Evolutionary conservation across 768 basidiomycete genomes (phyloP).

Genomic region (Filobasidium wieringae): DNA sequence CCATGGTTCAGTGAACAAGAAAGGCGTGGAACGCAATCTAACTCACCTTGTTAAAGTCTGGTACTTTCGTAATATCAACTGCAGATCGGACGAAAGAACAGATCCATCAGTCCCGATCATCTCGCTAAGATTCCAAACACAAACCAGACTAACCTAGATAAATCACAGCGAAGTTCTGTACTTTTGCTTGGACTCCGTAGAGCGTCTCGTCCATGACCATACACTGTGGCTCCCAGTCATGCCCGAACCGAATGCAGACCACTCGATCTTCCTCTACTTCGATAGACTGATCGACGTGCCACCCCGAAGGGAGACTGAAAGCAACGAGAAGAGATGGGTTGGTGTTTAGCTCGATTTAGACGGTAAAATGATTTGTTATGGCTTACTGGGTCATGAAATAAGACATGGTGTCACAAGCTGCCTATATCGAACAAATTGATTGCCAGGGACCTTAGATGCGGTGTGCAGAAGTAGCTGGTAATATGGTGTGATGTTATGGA

Average conservation of each 20-base stretch:
- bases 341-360: not conserved
- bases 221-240: constrained; percentile 85
- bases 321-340: no score
- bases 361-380: not conserved
- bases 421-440: no score
- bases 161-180: constrained; percentile 97
- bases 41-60: constrained; percentile 92
- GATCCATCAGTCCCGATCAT: not conserved
- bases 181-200: constrained; percentile 81
- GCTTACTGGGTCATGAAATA: constrained; percentile 40
- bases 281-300: constrained; percentile 97
- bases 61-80: constrained; percentile 88
- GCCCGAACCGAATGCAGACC: constrained; percentile 87
- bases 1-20: not conserved
- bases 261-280: constrained; percentile 94
- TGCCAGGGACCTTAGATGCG: no score
- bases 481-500: no score
- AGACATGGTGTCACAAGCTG: constrained; percentile 37
- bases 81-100: not conserved
- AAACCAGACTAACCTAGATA: constrained; percentile 54
- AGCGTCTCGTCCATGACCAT: constrained; percentile 99
- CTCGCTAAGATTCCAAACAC: not conserved
- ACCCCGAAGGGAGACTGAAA: constrained; percentile 44
- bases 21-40: not conserved
- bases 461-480: no score